Evolutionary conservation across 139 green algal species (phyloP), one percentile per base, ranked within the genome.

Genomic region (Yamagishiella unicocca): DNA sequence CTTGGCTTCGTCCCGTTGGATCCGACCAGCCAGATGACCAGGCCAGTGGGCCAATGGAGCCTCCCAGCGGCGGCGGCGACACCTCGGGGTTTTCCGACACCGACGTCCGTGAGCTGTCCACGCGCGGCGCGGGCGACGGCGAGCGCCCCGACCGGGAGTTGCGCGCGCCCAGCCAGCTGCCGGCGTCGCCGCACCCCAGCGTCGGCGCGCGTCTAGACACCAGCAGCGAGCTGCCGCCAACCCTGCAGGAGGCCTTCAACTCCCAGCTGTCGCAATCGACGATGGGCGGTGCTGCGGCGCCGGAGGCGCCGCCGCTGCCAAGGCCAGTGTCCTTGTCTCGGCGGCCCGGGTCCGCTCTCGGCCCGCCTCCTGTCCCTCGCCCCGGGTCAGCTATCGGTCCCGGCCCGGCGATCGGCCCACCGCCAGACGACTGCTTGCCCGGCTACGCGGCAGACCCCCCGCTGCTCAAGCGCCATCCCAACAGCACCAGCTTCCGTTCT

Each of bases 1-100:
- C 58, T n/a, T 92, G 79, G 84, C 79, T 64, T 71, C 83, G 71
- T 35, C 83, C 70, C 5, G n/a, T 88, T 25, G 64, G 70, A 25
- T 74, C 66, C 33, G 33, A 74, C 17, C 14, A 33, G 66, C 66
- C 45, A 35, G 24, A 45, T 17, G 66, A 45, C 14, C 14, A 61
- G 19, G 53, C 53, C 14, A 19, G 53, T 61, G 14, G 53, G 53
- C 19, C 14, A 61, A 19, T 61, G 53, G 53, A 19, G 14, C 53
- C 53, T 61, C 53, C 53, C 14, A 27, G 53, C 53, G 53, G 53
- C 53, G 53, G 53, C 53, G n/a, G n/a, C n/a, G n/a, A n/a, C n/a
- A n/a, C n/a, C n/a, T n/a, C n/a, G n/a, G n/a, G n/a, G n/a, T n/a
- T n/a, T 45, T 46, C 45, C 33, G 55, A 66, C 14, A 31, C 55